Base-by-base conservation (phyloP, 2,329 filamentous ascomycete species). In the Colletotrichum tropicicola region DNA sequence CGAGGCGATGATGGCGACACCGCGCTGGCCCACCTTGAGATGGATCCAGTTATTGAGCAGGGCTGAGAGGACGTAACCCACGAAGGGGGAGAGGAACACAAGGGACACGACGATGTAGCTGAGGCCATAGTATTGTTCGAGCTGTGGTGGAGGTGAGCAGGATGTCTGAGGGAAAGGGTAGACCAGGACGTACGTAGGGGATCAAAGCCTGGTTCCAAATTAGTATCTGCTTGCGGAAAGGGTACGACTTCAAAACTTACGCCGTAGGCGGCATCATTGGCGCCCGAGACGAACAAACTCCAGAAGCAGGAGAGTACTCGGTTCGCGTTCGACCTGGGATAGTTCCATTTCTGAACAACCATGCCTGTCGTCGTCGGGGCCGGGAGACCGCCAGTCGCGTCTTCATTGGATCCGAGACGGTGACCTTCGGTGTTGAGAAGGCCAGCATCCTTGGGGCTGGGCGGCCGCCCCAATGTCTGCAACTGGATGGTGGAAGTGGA, bases 61-160 rank as follows among this genome's bases (percentile, higher is more conserved):
- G 0, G 90, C 89, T 0, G 89, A 87, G 2, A 85, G 70, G 15
- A 86, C 83, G 74, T 91, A 92, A 30, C 90, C 90, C 2, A 85
- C 78, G 37, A 91, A 87, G 0, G 89, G 89, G 0, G 88, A 85
- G 3, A 92, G 79, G 72, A 92, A 92, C 37, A 91, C 78, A 1
- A 91, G 80, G 0, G 89, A 91, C 4, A 92, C 83, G 54, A 90
- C 76, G 1, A 86, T 81, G 73, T 91, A 91, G 48, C 79, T 81
- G 54, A 91, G 78, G 52, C 79, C 56, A 76, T 92, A 92, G 77
- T 91, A 90, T 3, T n/a, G 45, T 56, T 71, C 69, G 12, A 74
- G 59, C 69, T 73, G 51, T 5, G 2, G 23, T 5, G 2, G 23
- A 2, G 3, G 35, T 41, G 1, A 52, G 51, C 19, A 23, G 6